Evolutionary conservation across 371 early-diverging fungal genomes (phyloP), one percentile per base, ranked within the genome.

Genomic region (Zopfochytrium polystomum): DNA sequence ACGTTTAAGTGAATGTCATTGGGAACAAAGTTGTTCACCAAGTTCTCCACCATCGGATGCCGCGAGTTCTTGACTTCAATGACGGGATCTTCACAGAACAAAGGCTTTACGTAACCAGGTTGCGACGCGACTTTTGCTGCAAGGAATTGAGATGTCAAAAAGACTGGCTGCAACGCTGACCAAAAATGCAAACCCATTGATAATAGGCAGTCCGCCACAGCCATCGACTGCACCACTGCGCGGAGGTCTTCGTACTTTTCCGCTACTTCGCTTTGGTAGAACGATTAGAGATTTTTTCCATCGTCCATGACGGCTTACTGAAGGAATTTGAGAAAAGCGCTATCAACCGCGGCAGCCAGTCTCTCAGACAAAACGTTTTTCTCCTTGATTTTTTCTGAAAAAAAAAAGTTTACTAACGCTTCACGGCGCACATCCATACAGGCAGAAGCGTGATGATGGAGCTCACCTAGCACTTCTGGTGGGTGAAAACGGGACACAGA

Each of bases 401-500:
- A 52, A 11, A 42, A 31, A 2, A 20, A 50, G 18, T 42, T n/a
- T n/a, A 52, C 13, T 30, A 47, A 47, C n/a, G n/a, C n/a, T 23
- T 47, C 11, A n/a, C 11, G 23, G 11, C 11, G 9, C 47, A 47
- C 6, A 23, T 11, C 13, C n/a, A n/a, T n/a, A n/a, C n/a, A n/a
- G n/a, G n/a, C n/a, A n/a, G n/a, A n/a, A n/a, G n/a, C n/a, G n/a
- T n/a, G n/a, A n/a, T n/a, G n/a, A n/a, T 32, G 18, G 18, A 18
- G 45, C 56, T 82, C 66, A 25, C 78, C 76, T 23, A 83, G 68
- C 0, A 90, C 68, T 42, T 80, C 80, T 15, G 86, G 86, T 0
- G 93, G 84, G 62, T 91, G 92, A 68, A 89, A 96, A 32, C 95
- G 85, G 1, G 85, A 79, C n/a, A 84, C 81, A 7, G 80, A 83